Percentiles rank a stretch among this genome's conserved stretches.
Conservation (phyloP, 768 basidiomycete genomes). For the Boletus sensibilis region DNA sequence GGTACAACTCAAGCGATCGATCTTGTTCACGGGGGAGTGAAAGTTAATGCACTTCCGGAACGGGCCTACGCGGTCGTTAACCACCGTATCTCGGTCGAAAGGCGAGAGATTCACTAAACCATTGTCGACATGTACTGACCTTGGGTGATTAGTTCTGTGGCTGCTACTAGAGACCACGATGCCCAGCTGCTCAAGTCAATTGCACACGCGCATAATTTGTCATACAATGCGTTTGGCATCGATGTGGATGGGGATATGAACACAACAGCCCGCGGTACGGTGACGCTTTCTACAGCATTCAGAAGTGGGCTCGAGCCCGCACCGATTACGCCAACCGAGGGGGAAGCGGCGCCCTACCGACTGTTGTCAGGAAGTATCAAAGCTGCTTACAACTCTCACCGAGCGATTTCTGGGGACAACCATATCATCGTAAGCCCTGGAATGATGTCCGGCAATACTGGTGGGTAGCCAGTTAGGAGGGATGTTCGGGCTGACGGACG, state of each 20-base stretch:
- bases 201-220: constrained; percentile 54
- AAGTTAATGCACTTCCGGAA: constrained; percentile 81
- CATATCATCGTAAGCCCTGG: constrained; percentile 46
- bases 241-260: constrained; percentile 33
- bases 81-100: constrained; percentile 64
- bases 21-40: constrained; percentile 64
- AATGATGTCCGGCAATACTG: constrained; percentile 59
- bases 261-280: constrained; percentile 41
- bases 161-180: constrained; percentile 45
- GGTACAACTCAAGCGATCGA: constrained; percentile 81
- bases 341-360: constrained; percentile 38
- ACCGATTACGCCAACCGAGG: constrained; percentile 51
- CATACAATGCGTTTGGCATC: constrained; percentile 56
- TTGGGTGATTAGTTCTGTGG: constrained; percentile 33
- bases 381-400: constrained; percentile 54
- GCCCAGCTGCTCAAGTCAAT: constrained; percentile 42
- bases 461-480: constrained; percentile 9
- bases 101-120: constrained; percentile 33
- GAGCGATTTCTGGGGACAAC: constrained; percentile 35
- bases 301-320: constrained; percentile 59
- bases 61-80: constrained; percentile 66
- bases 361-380: constrained; percentile 66
- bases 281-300: constrained; percentile 51
- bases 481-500: background rate
- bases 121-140: background rate